Evolutionary conservation across 176 grass and related monocot species (phyloP), one percentile per base, ranked within the genome.

Genomic region (Chloris gayana): DNA sequence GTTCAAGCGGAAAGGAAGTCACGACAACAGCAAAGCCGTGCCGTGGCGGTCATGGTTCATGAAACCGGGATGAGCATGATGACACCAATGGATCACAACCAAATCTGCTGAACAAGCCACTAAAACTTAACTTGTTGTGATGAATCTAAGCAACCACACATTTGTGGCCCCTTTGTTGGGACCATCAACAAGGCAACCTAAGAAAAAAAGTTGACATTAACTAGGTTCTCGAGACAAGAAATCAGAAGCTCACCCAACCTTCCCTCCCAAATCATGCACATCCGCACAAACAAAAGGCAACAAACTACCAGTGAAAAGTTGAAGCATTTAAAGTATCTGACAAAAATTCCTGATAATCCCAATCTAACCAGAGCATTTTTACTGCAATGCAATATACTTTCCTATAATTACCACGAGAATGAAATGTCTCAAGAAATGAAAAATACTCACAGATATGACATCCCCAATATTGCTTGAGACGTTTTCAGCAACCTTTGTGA

Each of bases 401-500:
- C 64, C 58, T 74, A 75, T 19, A 72, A 57, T 34, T 72, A 77
- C 57, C 6, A 51, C 7, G 68, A 22, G 54, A 67, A 74, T 61
- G 8, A 53, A 69, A 31, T 50, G 10, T 45, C 83, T 31, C 61
- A 65, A 7, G 47, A 76, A 41, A 64, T 54, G 47, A 17, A 67
- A 19, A 63, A 41, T 35, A 91, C 93, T 90, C 80, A 97, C 93
- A 79, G 83, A 83, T 67, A 97, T 63, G 88, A 85, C 89, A 57
- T 84, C 91, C 9, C 90, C 93, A 60, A 92, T 86, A 69, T 93
- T 93, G 75, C 39, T 83, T 41, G 93, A 97, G 83, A 91, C 87
- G 34, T 93, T 97, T 86, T 89, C 88, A 54, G 90, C 93, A 39
- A 83, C 81, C 70, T 91, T 88, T 45, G 90, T 77, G 82, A 91